Evolutionary conservation across 306 rosid genomes (phyloP).

Genomic region (Macrotyloma uniflorum): DNA sequence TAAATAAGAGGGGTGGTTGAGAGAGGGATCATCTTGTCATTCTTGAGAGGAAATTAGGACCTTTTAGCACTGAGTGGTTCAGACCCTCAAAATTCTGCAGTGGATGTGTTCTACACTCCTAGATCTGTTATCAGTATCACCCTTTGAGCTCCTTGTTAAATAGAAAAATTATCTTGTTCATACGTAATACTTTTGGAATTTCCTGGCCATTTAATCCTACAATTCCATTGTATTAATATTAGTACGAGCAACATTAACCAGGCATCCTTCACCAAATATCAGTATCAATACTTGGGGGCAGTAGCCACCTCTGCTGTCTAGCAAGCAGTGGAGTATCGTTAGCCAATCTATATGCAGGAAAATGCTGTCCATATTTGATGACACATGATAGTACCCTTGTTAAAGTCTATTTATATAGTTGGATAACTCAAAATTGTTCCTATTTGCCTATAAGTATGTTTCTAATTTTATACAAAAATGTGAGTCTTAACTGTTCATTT

Average conservation of each 20-base stretch:
- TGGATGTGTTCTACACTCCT: neutral
- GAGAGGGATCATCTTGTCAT: neutral
- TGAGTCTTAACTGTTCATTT: neutral
- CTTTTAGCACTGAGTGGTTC: neutral
- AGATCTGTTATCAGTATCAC: neutral
- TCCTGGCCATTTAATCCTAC: neutral
- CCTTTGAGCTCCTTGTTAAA: constrained; percentile 6
- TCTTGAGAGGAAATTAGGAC: neutral
- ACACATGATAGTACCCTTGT: constrained; percentile 1
- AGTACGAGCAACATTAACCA: neutral
- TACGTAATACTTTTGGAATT: neutral
- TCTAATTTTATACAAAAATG: neutral
- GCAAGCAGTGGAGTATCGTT: neutral
- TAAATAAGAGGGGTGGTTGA: neutral
- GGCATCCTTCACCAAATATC: constrained; percentile 1
- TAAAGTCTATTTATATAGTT: constrained; percentile 13
- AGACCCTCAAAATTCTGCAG: neutral
- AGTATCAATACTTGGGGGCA: neutral
- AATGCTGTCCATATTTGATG: neutral
- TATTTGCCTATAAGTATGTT: neutral
- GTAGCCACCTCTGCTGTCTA: neutral
- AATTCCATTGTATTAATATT: neutral
- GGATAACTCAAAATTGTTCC: neutral
- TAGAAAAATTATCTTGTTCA: neutral
- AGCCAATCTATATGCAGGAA: constrained; percentile 20